Conservation (phyloP, 805 yeast genomes). For the Wickerhamiella siamensis region DNA sequence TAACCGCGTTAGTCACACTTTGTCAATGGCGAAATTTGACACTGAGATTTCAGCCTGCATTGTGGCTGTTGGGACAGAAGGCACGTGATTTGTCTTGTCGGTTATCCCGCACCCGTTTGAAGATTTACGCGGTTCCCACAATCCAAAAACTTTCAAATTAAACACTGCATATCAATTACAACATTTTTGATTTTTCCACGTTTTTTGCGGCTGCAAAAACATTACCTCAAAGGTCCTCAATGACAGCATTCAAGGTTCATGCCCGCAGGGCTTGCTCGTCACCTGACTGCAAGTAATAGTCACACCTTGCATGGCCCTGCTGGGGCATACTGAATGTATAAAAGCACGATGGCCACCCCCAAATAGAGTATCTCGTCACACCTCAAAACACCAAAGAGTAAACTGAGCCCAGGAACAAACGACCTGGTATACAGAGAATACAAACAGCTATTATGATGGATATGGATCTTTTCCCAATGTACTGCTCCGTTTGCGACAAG, state of each 20-base stretch:
- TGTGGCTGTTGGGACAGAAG: too few relatives aligned
- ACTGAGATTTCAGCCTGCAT: too few relatives aligned
- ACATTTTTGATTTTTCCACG: background rate
- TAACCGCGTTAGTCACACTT: too few relatives aligned
- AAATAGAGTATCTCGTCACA: too few relatives aligned
- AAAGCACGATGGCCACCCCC: too few relatives aligned
- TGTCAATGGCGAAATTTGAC: too few relatives aligned
- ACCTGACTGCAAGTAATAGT: background rate
- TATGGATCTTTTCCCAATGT: slow-evolving; percentile 17
- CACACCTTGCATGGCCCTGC: background rate
- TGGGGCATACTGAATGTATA: background rate
- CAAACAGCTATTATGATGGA: background rate
- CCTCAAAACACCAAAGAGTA: background rate
- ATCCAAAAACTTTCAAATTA: too few relatives aligned
- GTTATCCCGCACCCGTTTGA: too few relatives aligned
- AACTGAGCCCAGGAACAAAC: background rate
- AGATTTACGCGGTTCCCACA: too few relatives aligned
- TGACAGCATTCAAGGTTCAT: background rate
- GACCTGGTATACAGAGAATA: background rate
- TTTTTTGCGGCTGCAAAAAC: background rate
- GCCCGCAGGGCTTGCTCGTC: background rate
- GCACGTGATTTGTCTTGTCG: too few relatives aligned
- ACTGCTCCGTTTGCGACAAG: slow-evolving; percentile 27
- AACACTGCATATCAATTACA: too few relatives aligned
- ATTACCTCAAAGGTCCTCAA: background rate